Evolutionary conservation across 345 rosid genomes (phyloP).

Genomic region (Ceriops zippeliana): DNA sequence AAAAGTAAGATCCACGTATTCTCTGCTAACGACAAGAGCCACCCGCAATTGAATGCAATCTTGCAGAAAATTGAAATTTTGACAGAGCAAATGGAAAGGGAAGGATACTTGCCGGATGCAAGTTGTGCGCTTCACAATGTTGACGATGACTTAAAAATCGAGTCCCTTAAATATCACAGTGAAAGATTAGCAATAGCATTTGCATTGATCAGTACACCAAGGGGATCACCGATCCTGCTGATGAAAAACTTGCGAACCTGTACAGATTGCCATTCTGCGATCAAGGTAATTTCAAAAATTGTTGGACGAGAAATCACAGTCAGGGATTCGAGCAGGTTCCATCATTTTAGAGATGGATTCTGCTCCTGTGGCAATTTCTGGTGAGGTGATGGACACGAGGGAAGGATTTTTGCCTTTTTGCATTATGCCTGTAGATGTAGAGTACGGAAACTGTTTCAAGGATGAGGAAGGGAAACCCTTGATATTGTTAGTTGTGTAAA

Average conservation of each 20-base stretch:
- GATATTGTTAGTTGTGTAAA: no score
- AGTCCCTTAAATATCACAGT: constrained; percentile 73
- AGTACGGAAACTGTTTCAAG: no score
- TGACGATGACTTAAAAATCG: constrained; percentile 53
- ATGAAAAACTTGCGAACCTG: constrained; percentile 89
- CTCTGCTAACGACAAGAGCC: constrained; percentile 58
- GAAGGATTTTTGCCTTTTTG: background rate
- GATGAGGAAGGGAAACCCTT: no score
- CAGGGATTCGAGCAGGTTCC: constrained; percentile 87
- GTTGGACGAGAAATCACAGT: constrained; percentile 71
- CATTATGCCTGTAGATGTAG: no score
- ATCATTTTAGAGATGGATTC: constrained; percentile 66
- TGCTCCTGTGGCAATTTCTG: constrained; percentile 87
- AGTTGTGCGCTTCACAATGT: constrained; percentile 64
- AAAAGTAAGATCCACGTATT: constrained; percentile 56
- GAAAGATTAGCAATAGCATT: constrained; percentile 82
- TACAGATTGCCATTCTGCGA: constrained; percentile 79
- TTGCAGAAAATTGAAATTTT: constrained; percentile 46
- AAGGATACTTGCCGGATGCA: constrained; percentile 76
- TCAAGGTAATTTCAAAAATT: constrained; percentile 75
- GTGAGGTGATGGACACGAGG: constrained; percentile 24
- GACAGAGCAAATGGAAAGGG: constrained; percentile 50
- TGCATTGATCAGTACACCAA: constrained; percentile 72
- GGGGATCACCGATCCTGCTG: constrained; percentile 65
- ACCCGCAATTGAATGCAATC: constrained; percentile 54